Conservation (phyloP, 2,329 filamentous ascomycete genomes). For the Celoporthe dispersa region DNA sequence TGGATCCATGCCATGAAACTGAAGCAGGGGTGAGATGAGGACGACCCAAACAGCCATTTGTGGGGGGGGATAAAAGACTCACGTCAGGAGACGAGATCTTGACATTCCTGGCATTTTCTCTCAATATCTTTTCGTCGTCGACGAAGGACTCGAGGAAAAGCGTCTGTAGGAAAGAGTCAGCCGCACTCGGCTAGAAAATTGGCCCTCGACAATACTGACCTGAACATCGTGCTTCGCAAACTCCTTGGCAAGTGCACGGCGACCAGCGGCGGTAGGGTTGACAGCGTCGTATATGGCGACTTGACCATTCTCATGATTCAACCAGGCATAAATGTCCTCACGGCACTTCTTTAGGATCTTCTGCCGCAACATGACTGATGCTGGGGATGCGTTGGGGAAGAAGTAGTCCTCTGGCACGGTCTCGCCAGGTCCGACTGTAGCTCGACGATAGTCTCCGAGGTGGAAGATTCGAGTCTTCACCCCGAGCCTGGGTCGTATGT, state of each 20-base stretch:
- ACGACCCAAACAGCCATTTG: background rate
- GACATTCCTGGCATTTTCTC: slow-evolving; percentile 95
- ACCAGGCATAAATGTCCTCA: slow-evolving; percentile 94
- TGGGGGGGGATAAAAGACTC: slow-evolving; percentile 41
- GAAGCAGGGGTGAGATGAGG: slow-evolving; percentile 29
- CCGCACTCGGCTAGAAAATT: background rate
- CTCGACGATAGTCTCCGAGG: slow-evolving; percentile 92
- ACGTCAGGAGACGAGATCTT: slow-evolving; percentile 98
- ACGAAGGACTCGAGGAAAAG: slow-evolving; percentile 97
- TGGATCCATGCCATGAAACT: slow-evolving; percentile 90
- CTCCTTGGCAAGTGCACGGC: slow-evolving; percentile 86
- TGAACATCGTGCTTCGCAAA: slow-evolving; percentile 97
- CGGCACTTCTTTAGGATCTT: slow-evolving; percentile 98
- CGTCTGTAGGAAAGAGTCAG: slow-evolving; percentile 60
- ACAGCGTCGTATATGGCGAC: slow-evolving; percentile 99
- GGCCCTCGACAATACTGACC: slow-evolving; percentile 48
- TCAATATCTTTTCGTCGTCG: slow-evolving; percentile 88
- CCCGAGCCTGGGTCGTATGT: slow-evolving; percentile 67
- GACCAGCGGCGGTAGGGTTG: slow-evolving; percentile 83
- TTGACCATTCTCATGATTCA: slow-evolving; percentile 97
- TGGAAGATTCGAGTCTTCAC: slow-evolving; percentile 99
- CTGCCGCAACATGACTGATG: slow-evolving; percentile 90
- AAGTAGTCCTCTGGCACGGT: slow-evolving; percentile 97
- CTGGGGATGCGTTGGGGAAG: slow-evolving; percentile 89
- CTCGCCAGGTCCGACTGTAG: slow-evolving; percentile 81